A percentile compares a stretch with the other conserved stretches of the same genome.
These are phyloP conservation scores for Physcomitrellopsis africana DNA, from an alignment of 225 moss, liverwort and hornwort genomes.

Conservation along the genomic window DNA sequence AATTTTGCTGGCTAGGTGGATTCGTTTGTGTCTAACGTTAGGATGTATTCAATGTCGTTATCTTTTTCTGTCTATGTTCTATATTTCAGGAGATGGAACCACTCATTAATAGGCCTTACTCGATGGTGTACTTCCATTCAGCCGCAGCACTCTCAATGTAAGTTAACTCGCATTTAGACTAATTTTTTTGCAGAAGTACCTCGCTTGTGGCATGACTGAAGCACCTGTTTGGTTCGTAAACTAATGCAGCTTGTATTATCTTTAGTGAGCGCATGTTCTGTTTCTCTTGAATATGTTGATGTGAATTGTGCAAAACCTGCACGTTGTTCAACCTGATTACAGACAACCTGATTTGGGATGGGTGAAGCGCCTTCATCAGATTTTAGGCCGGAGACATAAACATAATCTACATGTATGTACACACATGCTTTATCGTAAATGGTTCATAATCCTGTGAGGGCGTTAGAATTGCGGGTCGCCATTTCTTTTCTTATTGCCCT, in stretches of 20 bases:
- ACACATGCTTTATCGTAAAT: not conserved
- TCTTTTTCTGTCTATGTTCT: slow-evolving; percentile 13
- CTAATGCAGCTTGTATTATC: not conserved
- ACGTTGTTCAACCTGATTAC: slow-evolving; percentile 27
- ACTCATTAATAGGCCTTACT: slow-evolving; percentile 71
- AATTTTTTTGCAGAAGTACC: not conserved
- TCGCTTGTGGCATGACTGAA: not conserved
- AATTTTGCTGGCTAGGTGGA: slow-evolving; percentile 16
- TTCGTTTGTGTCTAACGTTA: not conserved
- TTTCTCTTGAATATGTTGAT: slow-evolving; percentile 4
- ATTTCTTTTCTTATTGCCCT: not conserved
- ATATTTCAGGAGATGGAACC: slow-evolving; percentile 76
- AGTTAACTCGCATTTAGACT: slow-evolving; percentile 27
- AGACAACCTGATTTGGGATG: slow-evolving; percentile 85
- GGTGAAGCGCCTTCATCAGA: slow-evolving; percentile 83
- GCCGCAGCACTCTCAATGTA: slow-evolving; percentile 78
- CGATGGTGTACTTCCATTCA: slow-evolving; percentile 84
- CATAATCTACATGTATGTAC: slow-evolving; percentile 75
- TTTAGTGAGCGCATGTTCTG: not conserved
- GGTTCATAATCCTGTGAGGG: slow-evolving; percentile 6
- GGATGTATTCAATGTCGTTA: not conserved
- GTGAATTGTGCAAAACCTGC: not conserved
- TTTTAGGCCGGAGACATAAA: slow-evolving; percentile 81
- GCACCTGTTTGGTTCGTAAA: not conserved
- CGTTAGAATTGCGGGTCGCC: not conserved